Base-by-base conservation (phyloP, 805 yeast species). In the Metschnikowia proteae region DNA sequence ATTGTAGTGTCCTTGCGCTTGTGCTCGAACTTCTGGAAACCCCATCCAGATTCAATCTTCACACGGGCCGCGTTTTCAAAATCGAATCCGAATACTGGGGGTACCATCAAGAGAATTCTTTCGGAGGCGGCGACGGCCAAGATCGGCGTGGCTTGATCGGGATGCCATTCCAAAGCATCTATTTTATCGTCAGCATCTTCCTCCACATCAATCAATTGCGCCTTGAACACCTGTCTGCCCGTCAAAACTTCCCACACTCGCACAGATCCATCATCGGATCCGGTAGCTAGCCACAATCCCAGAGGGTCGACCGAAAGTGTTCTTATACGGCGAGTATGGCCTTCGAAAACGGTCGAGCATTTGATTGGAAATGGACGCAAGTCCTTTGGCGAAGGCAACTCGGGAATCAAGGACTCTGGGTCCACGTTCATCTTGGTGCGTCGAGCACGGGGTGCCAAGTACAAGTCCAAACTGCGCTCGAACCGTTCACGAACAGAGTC, bases 231-330 rank as follows among this genome's bases (percentile, higher is more conserved):
- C 73, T 92, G 95, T 69, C 99, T 83, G 41, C 99, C 99, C 4
- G 97, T 88, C 51, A 90, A 71, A 17, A 90, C 84, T 71, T 94
- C 99, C 98, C 99, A 94, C n/a, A 94, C 78, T 58, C 97, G 80
- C 5, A 94, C 91, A 13, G 91, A 80, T 47, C 98, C 98, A 65
- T 94, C 99, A 65, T 94, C 98, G 13, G 96, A 87, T 50, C 97
- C 99, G 3, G 99, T 94, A 22, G 99, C 99, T 48, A 94, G 74
- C 94, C 96, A 94, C 59, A 86, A 75, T 4, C 99, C 99, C 30
- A 83, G 75, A 44, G 96, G 96, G 64, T 92, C 96, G 42, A 92
- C 79, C 6, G 91, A 81, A 28, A 94, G 62, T 2, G 92, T 76
- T 66, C 99, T 83, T 43, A 94, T 83, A 60, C 84, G 84, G 38